Percentiles rank a stretch among this genome's conserved stretches.
phyloP scores from a whole-genome alignment of 73 alveolate genomes.

The Tetrahymena elliotti region DNA sequence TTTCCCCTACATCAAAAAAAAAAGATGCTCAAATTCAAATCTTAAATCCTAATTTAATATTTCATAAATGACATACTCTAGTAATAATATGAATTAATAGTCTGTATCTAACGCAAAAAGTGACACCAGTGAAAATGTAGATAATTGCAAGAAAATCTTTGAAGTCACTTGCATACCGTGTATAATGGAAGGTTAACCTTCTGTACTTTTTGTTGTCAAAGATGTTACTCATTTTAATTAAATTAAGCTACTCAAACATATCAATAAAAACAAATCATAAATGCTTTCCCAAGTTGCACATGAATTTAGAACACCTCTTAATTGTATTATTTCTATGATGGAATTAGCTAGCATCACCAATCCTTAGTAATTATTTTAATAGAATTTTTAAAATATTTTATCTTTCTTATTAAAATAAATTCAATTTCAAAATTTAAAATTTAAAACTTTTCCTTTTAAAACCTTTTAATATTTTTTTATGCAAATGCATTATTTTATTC shows the following conservation, averaged over 20 bases:
- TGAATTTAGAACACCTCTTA: conserved; percentile 26
- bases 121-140: background rate
- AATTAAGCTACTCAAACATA: background rate
- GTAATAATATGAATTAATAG: background rate
- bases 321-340: conserved; percentile 7
- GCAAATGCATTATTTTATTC: no score
- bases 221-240: conserved; percentile 25
- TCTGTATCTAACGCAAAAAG: background rate
- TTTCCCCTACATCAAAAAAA: background rate
- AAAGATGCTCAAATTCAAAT: background rate
- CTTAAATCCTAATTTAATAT: background rate
- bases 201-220: background rate
- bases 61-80: background rate
- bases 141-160: background rate
- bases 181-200: background rate
- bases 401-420: no score
- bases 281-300: conserved; percentile 34
- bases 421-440: no score
- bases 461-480: no score
- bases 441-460: no score
- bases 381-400: no score
- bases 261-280: conserved; percentile 15
- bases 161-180: background rate
- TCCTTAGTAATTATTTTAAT: background rate
- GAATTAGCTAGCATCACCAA: background rate